Percentiles rank a stretch among this genome's conserved stretches.
phyloP scores from a whole-genome alignment of 106 monocot genomes.

The Platanthera zijinensis region DNA sequence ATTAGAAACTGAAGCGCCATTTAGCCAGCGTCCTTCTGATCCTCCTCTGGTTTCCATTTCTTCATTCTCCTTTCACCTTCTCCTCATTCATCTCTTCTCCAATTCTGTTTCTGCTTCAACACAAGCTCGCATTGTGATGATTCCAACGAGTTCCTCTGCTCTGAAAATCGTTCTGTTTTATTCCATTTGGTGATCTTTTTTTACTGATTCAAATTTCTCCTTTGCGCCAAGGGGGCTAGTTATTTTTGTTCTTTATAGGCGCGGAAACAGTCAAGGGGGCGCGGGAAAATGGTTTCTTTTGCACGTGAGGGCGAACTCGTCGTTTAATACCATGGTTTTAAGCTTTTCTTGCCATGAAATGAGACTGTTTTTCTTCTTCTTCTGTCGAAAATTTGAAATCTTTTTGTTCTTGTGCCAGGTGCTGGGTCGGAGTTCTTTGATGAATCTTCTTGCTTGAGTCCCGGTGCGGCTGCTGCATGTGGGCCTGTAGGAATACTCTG shows the following conservation, averaged over 20 bases:
- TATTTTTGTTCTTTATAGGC: neutral
- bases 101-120: neutral
- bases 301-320: neutral
- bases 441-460: slow-evolving; percentile 2
- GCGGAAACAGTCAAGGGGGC: neutral
- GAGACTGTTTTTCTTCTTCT: neutral
- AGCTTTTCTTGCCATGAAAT: neutral
- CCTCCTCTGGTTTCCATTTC: neutral
- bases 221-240: neutral
- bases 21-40: too few relatives aligned
- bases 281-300: neutral
- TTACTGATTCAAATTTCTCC: neutral
- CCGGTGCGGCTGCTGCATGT: slow-evolving; percentile 3
- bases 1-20: too few relatives aligned
- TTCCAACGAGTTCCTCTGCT: neutral
- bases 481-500: slow-evolving; percentile 12
- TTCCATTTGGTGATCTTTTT: neutral
- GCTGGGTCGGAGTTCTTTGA: slow-evolving; percentile 9
- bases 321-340: neutral
- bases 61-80: neutral
- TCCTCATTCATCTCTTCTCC: neutral
- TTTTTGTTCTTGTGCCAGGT: slow-evolving; percentile 1
- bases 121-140: neutral
- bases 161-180: neutral
- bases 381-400: neutral